Evolutionary conservation across 192 early-diverging fungal genomes (phyloP).

Genomic region (Backusella tuberculispora): DNA sequence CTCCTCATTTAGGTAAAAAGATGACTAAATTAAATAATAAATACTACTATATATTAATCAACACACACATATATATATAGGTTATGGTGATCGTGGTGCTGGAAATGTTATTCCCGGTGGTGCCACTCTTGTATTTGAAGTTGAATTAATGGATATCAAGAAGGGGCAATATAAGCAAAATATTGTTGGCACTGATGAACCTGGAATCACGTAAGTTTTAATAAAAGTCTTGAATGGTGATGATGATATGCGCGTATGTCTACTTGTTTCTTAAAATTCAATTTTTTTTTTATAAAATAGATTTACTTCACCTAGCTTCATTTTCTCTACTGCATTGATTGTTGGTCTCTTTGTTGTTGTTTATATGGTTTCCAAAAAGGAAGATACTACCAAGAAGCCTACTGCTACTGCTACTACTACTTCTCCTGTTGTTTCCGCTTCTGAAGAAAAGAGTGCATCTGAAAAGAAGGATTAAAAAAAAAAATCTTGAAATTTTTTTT

Average conservation of each 20-base stretch:
- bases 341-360: conserved; percentile 7
- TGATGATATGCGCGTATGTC: no score
- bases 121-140: conserved; percentile 79
- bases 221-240: background rate
- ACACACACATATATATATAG: conserved; percentile 35
- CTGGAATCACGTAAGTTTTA: background rate
- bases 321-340: conserved; percentile 1
- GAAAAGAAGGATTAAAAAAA: conserved; percentile 3
- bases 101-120: conserved; percentile 82
- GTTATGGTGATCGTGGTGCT: conserved; percentile 79
- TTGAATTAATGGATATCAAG: conserved; percentile 67
- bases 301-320: conserved; percentile 11
- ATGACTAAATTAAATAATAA: background rate
- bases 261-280: background rate
- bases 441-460: background rate
- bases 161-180: background rate
- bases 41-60: background rate
- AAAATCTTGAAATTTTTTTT: no score
- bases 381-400: background rate
- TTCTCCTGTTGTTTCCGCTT: background rate
- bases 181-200: background rate
- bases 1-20: conserved; percentile 55
- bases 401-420: background rate
- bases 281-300: background rate
- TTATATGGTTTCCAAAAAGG: background rate